Base-by-base conservation (phyloP, 2,329 filamentous ascomycete species). In the Neonectria neomacrospora region DNA sequence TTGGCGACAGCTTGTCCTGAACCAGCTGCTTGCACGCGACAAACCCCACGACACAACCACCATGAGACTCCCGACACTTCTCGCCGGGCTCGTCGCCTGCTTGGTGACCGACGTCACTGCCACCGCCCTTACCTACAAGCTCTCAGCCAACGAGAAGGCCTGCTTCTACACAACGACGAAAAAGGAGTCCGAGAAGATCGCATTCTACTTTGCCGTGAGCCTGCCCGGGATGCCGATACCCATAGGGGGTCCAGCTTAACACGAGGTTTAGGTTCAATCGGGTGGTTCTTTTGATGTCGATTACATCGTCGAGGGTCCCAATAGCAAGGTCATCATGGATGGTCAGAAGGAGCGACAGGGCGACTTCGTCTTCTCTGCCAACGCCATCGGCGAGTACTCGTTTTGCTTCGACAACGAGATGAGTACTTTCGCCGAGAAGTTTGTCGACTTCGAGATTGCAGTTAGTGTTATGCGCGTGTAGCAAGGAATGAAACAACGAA, bases 341-440 rank as follows among this genome's bases (percentile, higher is more conserved):
- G 96, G 94, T 65, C 85, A 90, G 72, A 98, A 97, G 82, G 96
- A 92, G 82, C 89, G 95, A 69, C 95, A 98, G 81, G 96, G 95
- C 57, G 96, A 99, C 80, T 98, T 97, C 76, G 96, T 99, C 67
- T 99, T 99, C 80, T 97, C 94, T 0, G 96, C 94, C 48, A 93
- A 93, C 74, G 88, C 93, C 55, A 76, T 86, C 7, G 96, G 96
- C 69, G 95, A 98, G 75, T 97, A 98, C 82, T 88, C 90, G 57
- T 98, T 99, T 83, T 99, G 96, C 86, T 99, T 99, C 85, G 92
- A 94, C 81, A 99, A 99, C 76, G 91, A 96, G 77, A 97, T 99
- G 92, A 97, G 92, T 76, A 98, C 95, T 0, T 97, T 97, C 77
- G 91, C 94, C 55, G 96, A 99, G 82, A 99, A 99, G 83, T 90